Conservation (phyloP, 148 eudicot species). For the Camellia japonica region DNA sequence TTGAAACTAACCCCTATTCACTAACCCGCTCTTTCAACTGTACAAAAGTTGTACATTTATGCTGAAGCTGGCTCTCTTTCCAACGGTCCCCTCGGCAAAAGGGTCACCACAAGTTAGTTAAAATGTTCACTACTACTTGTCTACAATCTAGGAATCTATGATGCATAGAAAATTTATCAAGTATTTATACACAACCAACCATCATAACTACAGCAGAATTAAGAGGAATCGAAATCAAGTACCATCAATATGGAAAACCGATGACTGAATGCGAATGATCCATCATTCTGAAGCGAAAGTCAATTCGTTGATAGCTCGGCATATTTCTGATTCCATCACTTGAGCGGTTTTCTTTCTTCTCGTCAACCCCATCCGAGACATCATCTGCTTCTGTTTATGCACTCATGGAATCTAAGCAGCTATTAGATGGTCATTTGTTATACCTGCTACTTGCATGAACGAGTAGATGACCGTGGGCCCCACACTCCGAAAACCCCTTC, state of each 20-base stretch:
- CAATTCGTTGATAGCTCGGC: constrained; percentile 17
- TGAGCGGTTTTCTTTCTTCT: constrained; percentile 16
- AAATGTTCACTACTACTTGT: background rate
- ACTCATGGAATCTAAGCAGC: constrained; percentile 51
- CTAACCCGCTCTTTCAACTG: constrained; percentile 6
- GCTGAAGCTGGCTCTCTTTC: constrained; percentile 1
- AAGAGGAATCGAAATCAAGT: background rate
- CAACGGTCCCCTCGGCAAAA: background rate
- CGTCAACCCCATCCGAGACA: background rate
- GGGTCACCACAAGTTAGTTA: background rate
- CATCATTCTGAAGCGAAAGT: constrained; percentile 17
- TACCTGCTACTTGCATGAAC: constrained; percentile 63
- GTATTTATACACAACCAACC: constrained; percentile 3
- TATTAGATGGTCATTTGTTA: constrained; percentile 59
- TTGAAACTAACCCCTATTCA: background rate
- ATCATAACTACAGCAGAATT: background rate
- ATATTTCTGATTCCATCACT: constrained; percentile 19
- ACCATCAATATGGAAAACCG: background rate
- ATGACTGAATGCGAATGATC: background rate
- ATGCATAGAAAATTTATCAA: constrained; percentile 3
- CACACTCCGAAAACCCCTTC: constrained; percentile 55
- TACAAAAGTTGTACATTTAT: constrained; percentile 10
- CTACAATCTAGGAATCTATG: constrained; percentile 10
- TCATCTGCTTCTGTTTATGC: constrained; percentile 17
- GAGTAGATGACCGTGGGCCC: constrained; percentile 57